Evolutionary conservation across 495 filamentous ascomycete species (phyloP).

Genomic region (Pseudomonodictys pantanalensis): DNA sequence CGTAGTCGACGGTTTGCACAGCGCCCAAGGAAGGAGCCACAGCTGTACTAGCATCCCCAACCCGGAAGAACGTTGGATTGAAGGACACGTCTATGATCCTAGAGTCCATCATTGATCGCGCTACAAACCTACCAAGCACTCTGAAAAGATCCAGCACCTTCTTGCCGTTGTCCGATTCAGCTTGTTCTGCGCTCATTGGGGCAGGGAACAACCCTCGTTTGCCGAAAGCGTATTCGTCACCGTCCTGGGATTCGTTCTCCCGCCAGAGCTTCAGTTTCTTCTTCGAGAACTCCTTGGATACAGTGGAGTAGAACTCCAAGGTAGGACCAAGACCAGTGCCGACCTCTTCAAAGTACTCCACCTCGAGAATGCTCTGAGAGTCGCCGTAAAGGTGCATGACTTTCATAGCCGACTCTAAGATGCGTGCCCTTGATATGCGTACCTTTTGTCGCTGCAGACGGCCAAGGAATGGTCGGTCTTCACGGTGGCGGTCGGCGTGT

Average conservation of each 20-base stretch:
- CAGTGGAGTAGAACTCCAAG: slow-evolving; percentile 96
- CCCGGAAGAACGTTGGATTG: slow-evolving; percentile 96
- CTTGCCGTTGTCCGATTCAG: slow-evolving; percentile 70
- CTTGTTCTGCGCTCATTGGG: slow-evolving; percentile 79
- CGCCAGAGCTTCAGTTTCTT: slow-evolving; percentile 96
- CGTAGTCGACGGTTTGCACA: slow-evolving; percentile 82
- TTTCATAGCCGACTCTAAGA: slow-evolving; percentile 94
- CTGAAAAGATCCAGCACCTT: slow-evolving; percentile 85
- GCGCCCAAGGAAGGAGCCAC: slow-evolving; percentile 88
- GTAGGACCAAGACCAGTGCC: slow-evolving; percentile 96
- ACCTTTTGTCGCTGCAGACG: slow-evolving; percentile 95
- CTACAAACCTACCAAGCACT: slow-evolving; percentile 95
- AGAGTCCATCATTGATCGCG: slow-evolving; percentile 96
- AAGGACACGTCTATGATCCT: slow-evolving; percentile 97
- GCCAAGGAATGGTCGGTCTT: slow-evolving; percentile 90
- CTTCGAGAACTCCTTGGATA: slow-evolving; percentile 95
- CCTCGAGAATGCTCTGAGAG: slow-evolving; percentile 90
- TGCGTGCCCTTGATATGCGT: slow-evolving; percentile 85
- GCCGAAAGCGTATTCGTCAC: slow-evolving; percentile 82
- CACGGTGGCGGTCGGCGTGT: slow-evolving; percentile 75
- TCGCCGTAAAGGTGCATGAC: slow-evolving; percentile 99
- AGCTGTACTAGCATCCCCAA: slow-evolving; percentile 68
- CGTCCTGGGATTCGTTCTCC: slow-evolving; percentile 75
- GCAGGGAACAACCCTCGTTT: slow-evolving; percentile 86
- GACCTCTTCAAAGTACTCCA: slow-evolving; percentile 99